Conservation (phyloP, 108 stramenopile genomes). For the Nannochloropsis oceanica region DNA sequence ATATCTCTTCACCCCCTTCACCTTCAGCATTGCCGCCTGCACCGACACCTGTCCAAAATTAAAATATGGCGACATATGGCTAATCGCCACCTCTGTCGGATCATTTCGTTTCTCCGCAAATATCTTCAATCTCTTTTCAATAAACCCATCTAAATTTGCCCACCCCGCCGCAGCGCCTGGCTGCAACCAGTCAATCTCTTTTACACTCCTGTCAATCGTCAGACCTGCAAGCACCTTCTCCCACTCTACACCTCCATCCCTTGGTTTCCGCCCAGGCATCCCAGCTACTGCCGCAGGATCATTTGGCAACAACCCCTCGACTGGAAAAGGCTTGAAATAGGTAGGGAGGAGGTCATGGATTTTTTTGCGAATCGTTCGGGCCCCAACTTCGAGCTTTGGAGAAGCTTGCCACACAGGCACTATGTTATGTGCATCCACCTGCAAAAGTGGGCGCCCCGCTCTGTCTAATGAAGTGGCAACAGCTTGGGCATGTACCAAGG, state of each 20-base stretch:
- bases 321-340: slow-evolving; percentile 60
- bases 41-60: slow-evolving; percentile 63
- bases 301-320: neutral
- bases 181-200: slow-evolving; percentile 40
- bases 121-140: slow-evolving; percentile 38
- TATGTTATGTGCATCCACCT: slow-evolving; percentile 94
- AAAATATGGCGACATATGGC: slow-evolving; percentile 68
- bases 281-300: neutral
- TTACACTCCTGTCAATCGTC: neutral
- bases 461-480: slow-evolving; percentile 42
- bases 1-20: slow-evolving; percentile 40
- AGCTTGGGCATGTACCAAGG: slow-evolving; percentile 48
- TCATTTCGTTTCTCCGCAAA: slow-evolving; percentile 77
- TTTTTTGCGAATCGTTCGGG: slow-evolving; percentile 83
- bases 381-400: slow-evolving; percentile 73
- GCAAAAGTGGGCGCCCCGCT: slow-evolving; percentile 48
- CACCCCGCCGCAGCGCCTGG: slow-evolving; percentile 59
- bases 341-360: slow-evolving; percentile 56
- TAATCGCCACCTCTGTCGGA: slow-evolving; percentile 61
- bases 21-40: slow-evolving; percentile 55
- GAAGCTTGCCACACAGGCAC: slow-evolving; percentile 90
- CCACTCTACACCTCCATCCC: neutral
- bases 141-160: slow-evolving; percentile 56
- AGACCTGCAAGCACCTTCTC: neutral
- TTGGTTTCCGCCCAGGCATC: neutral